phyloP scores from a whole-genome alignment of 768 basidiomycete genomes.

The Trametes gibbosa region DNA sequence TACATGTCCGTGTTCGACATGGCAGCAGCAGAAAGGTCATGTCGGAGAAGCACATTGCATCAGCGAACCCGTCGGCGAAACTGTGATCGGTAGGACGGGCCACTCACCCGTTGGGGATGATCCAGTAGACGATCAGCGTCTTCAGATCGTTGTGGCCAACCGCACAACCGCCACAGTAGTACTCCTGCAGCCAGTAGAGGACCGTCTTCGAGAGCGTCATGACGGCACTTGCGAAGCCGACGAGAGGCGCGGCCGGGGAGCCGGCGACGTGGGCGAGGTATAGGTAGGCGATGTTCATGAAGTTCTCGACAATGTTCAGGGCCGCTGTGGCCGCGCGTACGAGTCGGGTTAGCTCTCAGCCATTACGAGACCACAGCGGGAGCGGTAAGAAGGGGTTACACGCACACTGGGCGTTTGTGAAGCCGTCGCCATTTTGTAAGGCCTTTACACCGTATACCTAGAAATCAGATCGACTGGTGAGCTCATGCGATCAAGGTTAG shows the following conservation, averaged over 20 bases:
- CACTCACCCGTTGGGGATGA: constrained; percentile 77
- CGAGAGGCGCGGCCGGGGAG: constrained; percentile 64
- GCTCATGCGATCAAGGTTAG: neutral
- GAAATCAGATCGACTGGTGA: constrained; percentile 1
- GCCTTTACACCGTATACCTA: constrained; percentile 75
- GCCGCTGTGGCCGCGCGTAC: constrained; percentile 46
- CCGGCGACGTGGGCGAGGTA: constrained; percentile 64
- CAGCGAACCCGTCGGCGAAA: constrained; percentile 1
- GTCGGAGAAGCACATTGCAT: neutral
- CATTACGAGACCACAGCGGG: neutral
- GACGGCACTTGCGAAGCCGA: constrained; percentile 70
- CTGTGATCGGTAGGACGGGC: neutral
- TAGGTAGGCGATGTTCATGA: constrained; percentile 72
- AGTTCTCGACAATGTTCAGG: constrained; percentile 75
- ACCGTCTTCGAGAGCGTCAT: constrained; percentile 86
- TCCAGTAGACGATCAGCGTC: constrained; percentile 58
- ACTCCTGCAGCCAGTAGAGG: constrained; percentile 81
- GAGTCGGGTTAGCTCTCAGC: neutral
- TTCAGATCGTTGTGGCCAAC: constrained; percentile 67
- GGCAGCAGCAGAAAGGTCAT: neutral
- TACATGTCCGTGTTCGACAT: neutral
- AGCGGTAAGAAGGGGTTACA: constrained; percentile 3
- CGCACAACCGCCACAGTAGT: constrained; percentile 65
- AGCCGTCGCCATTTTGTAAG: constrained; percentile 66
- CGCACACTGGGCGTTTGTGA: constrained; percentile 83